phyloP scores from a whole-genome alignment of 2,329 filamentous ascomycete genomes.

The Penicillium sclerotiorum region DNA sequence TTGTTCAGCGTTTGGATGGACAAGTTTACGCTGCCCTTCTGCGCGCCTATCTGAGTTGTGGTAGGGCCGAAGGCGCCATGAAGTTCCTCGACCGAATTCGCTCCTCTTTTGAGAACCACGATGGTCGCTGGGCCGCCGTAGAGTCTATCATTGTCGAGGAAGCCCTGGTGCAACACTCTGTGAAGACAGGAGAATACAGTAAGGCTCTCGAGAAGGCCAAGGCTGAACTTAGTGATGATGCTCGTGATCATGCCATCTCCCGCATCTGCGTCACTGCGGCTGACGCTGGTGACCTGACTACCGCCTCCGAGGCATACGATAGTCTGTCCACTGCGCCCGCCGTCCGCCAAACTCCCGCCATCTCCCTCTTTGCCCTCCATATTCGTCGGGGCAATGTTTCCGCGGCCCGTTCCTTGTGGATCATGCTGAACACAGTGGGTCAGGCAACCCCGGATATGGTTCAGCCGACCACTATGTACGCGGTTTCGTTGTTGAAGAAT shows the following conservation, averaged over 20 bases:
- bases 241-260: conserved; percentile 66
- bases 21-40: conserved; percentile 90
- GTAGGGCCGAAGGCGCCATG: conserved; percentile 77
- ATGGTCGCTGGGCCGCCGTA: conserved; percentile 64
- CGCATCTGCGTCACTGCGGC: conserved; percentile 77
- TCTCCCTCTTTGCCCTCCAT: conserved; percentile 84
- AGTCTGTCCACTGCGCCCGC: conserved; percentile 58
- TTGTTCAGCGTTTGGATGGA: conserved; percentile 74
- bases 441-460: conserved; percentile 68
- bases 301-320: conserved; percentile 69
- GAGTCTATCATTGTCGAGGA: conserved; percentile 71
- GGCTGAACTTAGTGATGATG: conserved; percentile 57
- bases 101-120: conserved; percentile 54
- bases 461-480: conserved; percentile 88
- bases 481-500: conserved; percentile 81
- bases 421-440: conserved; percentile 63
- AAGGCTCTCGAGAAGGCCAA: conserved; percentile 76
- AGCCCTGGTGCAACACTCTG: conserved; percentile 77
- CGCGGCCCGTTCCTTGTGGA: conserved; percentile 79
- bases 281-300: conserved; percentile 71
- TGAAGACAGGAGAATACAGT: conserved; percentile 69
- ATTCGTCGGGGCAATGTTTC: conserved; percentile 79
- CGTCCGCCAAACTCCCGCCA: conserved; percentile 61
- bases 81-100: conserved; percentile 84
- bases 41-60: conserved; percentile 81